Percentiles rank a stretch among this genome's conserved stretches.
Evolutionary conservation across 1,284 basidiomycete genomes (phyloP).

Genomic region (Ganoderma resinaceum): DNA sequence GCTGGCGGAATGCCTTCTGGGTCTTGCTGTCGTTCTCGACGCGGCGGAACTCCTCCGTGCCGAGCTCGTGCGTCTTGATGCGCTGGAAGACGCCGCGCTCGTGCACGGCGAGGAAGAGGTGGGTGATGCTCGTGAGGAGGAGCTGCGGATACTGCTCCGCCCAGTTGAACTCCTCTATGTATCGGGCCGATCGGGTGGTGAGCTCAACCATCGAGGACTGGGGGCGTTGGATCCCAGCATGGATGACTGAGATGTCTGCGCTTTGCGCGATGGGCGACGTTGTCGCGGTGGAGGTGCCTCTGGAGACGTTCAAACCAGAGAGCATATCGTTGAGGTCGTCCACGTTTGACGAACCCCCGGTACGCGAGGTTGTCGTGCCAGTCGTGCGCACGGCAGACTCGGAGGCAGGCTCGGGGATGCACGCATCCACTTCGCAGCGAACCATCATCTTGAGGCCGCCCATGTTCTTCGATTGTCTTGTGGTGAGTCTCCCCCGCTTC

Average conservation of each 20-base stretch:
- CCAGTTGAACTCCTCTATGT: conserved; percentile 49
- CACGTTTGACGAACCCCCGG: conserved; percentile 26
- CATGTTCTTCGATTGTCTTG: conserved; percentile 28
- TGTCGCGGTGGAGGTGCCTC: not conserved
- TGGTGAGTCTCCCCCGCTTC: not conserved
- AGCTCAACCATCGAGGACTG: conserved; percentile 56
- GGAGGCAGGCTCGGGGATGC: conserved; percentile 19
- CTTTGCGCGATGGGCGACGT: conserved; percentile 4
- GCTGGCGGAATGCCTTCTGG: conserved; percentile 46
- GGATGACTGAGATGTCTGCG: conserved; percentile 47
- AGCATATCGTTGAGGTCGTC: conserved; percentile 47
- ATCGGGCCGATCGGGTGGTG: conserved; percentile 48
- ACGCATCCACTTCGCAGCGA: conserved; percentile 41
- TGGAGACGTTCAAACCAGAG: conserved; percentile 37
- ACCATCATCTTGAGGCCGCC: conserved; percentile 39
- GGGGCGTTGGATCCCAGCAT: conserved; percentile 50
- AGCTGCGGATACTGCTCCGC: conserved; percentile 57
- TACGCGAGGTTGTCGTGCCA: not conserved
- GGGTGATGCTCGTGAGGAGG: conserved; percentile 59
- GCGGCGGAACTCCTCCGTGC: conserved; percentile 41
- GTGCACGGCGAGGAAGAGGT: conserved; percentile 58
- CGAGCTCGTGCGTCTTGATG: conserved; percentile 49
- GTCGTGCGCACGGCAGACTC: not conserved
- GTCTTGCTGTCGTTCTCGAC: conserved; percentile 37
- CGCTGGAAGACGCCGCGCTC: conserved; percentile 50